A percentile compares a stretch with the other conserved stretches of the same genome.
Conservation (phyloP, 2,329 filamentous ascomycete genomes). For the Epichloe brachyelytri region DNA sequence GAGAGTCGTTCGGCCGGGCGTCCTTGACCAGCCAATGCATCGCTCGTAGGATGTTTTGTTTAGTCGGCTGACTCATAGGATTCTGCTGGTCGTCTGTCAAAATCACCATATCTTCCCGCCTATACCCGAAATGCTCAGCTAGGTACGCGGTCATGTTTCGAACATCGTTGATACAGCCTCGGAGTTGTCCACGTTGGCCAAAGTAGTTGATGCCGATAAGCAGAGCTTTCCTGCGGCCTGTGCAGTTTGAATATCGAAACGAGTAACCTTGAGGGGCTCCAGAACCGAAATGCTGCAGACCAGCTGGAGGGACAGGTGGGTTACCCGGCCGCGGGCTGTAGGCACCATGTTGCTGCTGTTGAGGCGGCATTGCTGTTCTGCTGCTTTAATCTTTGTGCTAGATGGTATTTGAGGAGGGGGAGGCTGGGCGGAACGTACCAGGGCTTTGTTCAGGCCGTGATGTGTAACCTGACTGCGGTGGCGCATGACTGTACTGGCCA, state of each 20-base stretch:
- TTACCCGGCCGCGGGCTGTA: slow-evolving; percentile 9
- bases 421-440: slow-evolving; percentile 2
- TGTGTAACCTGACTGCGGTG: slow-evolving; percentile 33
- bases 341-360: slow-evolving; percentile 7
- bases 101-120: slow-evolving; percentile 91
- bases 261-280: slow-evolving; percentile 70
- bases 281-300: slow-evolving; percentile 61
- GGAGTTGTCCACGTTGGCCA: slow-evolving; percentile 74
- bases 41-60: slow-evolving; percentile 84
- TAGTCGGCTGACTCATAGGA: slow-evolving; percentile 92
- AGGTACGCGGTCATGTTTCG: slow-evolving; percentile 93
- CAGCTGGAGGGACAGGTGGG: slow-evolving; percentile 53
- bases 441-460: slow-evolving; percentile 32
- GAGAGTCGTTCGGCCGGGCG: slow-evolving; percentile 78
- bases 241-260: slow-evolving; percentile 88
- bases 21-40: slow-evolving; percentile 99
- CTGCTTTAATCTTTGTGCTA: not conserved
- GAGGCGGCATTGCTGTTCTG: slow-evolving; percentile 1
- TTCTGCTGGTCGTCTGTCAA: slow-evolving; percentile 96
- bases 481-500: slow-evolving; percentile 15
- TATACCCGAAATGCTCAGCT: slow-evolving; percentile 81
- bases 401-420: not conserved
- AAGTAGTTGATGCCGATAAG: slow-evolving; percentile 97
- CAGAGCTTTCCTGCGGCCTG: slow-evolving; percentile 74
- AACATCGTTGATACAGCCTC: slow-evolving; percentile 94